Evolutionary conservation across 2,329 filamentous ascomycete species (phyloP), one percentile per base, ranked within the genome.

Genomic region (Thelonectria rubi): DNA sequence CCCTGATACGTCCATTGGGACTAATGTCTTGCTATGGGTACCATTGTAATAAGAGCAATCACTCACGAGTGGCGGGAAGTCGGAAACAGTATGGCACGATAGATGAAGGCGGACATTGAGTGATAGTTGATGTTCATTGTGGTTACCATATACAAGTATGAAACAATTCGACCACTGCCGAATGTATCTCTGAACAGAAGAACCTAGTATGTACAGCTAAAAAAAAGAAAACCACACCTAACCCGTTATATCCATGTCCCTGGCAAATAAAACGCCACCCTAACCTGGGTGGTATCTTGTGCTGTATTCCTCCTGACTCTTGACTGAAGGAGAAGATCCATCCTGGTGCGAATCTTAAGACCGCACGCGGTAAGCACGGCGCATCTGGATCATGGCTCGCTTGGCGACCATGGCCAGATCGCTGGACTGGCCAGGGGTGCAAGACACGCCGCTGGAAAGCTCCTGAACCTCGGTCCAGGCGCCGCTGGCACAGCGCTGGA

Each of bases 401-500:
- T 64, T 68, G 0, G 58, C 24, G 0, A 42, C 53, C 67, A 85
- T 78, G 18, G 72, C 74, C 30, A 86, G 72, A 0, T 73, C 64
- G 7, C 73, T 66, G 2, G 76, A 74, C 60, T 82, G 72, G 0
- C 84, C 84, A 0, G 70, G 59, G 0, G 61, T 60, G 72, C 85
- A 87, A 0, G 59, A 67, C 0, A 82, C 83, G 1, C 85, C 85
- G 0, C 73, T 68, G 0, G 85, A 79, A 12, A 87, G 67, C 0
- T 64, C 43, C 61, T 79, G 78, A 2, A 73, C 57, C 0, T 74
- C 68, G 2, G 83, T 83, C 85, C 85, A 87, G 0, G 65, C 39
- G 9, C 85, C 84, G 2, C 79, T 81, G 8, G 79, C 85, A 60
- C 85, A 87, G 49, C 83, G 83, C 73, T 87, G 84, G 80, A 80